These are phyloP conservation scores for Ophiostoma australiae DNA, from an alignment of 2,329 filamentous ascomycete species.

Conservation along the genomic window DNA sequence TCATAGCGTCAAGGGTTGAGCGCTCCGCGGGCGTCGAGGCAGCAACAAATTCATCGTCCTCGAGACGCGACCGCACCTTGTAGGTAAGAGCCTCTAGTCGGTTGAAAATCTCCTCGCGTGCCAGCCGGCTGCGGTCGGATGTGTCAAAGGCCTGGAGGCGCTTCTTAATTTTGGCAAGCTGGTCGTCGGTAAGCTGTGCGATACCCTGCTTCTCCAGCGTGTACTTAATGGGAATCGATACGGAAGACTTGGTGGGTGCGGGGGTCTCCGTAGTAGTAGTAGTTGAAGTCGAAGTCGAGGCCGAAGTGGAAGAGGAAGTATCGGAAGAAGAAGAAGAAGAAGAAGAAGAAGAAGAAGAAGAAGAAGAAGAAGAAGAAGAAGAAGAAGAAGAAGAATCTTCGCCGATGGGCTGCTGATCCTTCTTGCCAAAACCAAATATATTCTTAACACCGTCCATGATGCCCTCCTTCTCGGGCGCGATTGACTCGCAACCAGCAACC, in stretches of 20 bases:
- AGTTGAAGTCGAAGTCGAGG: conserved; percentile 24
- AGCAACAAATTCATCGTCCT: conserved; percentile 67
- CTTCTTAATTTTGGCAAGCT: conserved; percentile 53
- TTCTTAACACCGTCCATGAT: conserved; percentile 94
- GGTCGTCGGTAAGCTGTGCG: conserved; percentile 45
- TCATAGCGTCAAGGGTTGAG: conserved; percentile 59
- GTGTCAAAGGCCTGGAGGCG: conserved; percentile 78
- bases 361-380: too few species aligned
- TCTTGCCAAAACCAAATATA: conserved; percentile 87
- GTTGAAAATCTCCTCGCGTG: conserved; percentile 83
- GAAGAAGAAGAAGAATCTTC: conserved; percentile 33
- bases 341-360: conserved; percentile 34
- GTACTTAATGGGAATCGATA: conserved; percentile 50
- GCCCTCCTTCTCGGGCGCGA: conserved; percentile 66
- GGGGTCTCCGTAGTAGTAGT: conserved; percentile 27
- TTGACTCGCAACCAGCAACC: conserved; percentile 79
- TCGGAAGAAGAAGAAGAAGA: conserved; percentile 29
- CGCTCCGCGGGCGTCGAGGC: conserved; percentile 67
- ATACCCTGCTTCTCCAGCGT: conserved; percentile 47
- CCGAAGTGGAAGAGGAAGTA: conserved; percentile 31
- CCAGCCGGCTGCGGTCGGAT: conserved; percentile 71
- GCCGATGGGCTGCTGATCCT: conserved; percentile 67
- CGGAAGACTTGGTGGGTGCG: conserved; percentile 56
- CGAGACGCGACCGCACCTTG: conserved; percentile 74
- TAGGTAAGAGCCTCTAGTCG: conserved; percentile 93